A percentile compares a stretch with the other conserved stretches of the same genome.
Conservation (phyloP, 495 filamentous ascomycete species). For the Penicilliopsis zonata region DNA sequence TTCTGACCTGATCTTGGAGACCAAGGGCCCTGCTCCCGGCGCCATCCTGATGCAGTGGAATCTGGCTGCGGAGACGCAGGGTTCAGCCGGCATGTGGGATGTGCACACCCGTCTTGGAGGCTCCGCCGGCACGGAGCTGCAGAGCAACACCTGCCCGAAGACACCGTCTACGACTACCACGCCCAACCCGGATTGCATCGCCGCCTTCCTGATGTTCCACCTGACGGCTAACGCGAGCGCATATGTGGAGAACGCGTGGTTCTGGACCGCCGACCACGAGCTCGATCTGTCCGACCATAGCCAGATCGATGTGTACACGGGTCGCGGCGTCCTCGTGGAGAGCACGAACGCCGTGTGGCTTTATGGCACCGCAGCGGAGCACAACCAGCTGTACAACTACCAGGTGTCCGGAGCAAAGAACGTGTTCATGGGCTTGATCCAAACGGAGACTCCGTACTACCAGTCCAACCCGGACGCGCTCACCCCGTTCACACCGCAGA, state of each 20-base stretch:
- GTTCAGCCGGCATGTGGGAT: slow-evolving; percentile 78
- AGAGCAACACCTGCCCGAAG: slow-evolving; percentile 52
- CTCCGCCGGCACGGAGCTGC: slow-evolving; percentile 65
- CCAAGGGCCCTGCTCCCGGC: slow-evolving; percentile 57
- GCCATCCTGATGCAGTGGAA: slow-evolving; percentile 93
- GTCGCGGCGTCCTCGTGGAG: slow-evolving; percentile 75
- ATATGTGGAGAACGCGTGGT: slow-evolving; percentile 90
- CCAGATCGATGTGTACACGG: slow-evolving; percentile 88
- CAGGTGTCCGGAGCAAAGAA: slow-evolving; percentile 70
- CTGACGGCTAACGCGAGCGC: slow-evolving; percentile 55
- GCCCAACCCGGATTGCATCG: slow-evolving; percentile 48
- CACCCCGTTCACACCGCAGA: slow-evolving; percentile 50
- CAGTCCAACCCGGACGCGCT: slow-evolving; percentile 73
- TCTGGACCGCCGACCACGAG: slow-evolving; percentile 91
- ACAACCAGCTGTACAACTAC: slow-evolving; percentile 85
- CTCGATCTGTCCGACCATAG: slow-evolving; percentile 65
- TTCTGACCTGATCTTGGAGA: slow-evolving; percentile 41
- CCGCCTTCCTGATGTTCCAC: slow-evolving; percentile 74
- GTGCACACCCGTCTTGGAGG: slow-evolving; percentile 81
- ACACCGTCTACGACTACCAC: slow-evolving; percentile 40
- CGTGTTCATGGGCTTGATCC: slow-evolving; percentile 75
- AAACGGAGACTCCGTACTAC: slow-evolving; percentile 89
- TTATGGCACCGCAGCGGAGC: slow-evolving; percentile 76
- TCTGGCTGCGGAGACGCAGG: slow-evolving; percentile 51
- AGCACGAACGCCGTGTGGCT: slow-evolving; percentile 42